Evolutionary conservation across 2,329 filamentous ascomycete species (phyloP).

Genomic region (Aphanoascus verrucosus): DNA sequence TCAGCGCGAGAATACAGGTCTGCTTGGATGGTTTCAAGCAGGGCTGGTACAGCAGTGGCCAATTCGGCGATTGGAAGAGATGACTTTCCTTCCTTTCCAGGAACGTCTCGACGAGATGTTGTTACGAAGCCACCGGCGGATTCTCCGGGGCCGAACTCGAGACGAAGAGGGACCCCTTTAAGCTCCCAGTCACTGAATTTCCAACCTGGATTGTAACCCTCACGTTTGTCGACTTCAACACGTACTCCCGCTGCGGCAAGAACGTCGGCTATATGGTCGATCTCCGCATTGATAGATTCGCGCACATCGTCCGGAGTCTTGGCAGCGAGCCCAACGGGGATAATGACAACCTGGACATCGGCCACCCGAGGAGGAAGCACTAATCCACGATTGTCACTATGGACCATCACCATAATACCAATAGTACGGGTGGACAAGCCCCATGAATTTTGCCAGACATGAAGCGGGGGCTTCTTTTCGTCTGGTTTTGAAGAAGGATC

Average conservation of each 20-base stretch:
- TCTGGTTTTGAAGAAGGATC: conserved; percentile 63
- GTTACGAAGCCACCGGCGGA: conserved; percentile 74
- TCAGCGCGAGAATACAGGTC: conserved; percentile 74
- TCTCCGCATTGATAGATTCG: conserved; percentile 61
- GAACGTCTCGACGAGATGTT: conserved; percentile 73
- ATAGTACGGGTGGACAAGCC: conserved; percentile 94
- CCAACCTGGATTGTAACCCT: conserved; percentile 86
- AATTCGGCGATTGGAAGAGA: conserved; percentile 67
- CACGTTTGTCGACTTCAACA: conserved; percentile 69
- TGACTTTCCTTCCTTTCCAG: conserved; percentile 56
- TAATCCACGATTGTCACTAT: conserved; percentile 89
- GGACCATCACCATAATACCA: conserved; percentile 97
- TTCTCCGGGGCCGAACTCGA: conserved; percentile 95
- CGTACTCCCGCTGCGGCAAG: conserved; percentile 67
- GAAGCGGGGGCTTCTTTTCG: conserved; percentile 65
- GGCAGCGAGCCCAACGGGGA: conserved; percentile 86
- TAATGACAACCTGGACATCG: conserved; percentile 72
- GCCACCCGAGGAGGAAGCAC: conserved; percentile 86
- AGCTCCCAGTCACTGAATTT: conserved; percentile 99
- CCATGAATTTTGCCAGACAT: conserved; percentile 99
- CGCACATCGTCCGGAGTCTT: conserved; percentile 74
- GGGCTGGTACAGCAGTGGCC: conserved; percentile 58
- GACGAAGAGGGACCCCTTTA: conserved; percentile 82
- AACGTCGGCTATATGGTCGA: conserved; percentile 58
- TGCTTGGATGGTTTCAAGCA: conserved; percentile 81